Base-by-base conservation (phyloP, 75 land plant genomes). In the Selaginella moellendorffii region DNA sequence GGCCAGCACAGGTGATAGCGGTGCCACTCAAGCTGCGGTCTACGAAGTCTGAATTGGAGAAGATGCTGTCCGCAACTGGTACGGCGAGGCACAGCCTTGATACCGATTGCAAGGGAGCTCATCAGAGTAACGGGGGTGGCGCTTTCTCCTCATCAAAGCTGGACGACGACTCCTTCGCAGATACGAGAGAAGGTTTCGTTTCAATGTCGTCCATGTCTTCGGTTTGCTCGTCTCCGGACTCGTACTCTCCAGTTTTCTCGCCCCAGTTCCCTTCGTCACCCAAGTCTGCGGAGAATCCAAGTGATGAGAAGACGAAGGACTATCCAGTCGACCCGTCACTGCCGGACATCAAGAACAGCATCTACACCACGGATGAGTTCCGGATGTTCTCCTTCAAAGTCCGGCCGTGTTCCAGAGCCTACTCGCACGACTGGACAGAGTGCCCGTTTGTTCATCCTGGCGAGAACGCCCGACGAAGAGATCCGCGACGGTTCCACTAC, bases 321-420 rank as follows among this genome's bases (percentile, higher is more conserved):
- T 81, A 81, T 79, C 71, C 85, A 85, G 0, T 64, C 75, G 27
- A 88, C 84, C 63, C 66, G 74, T 2, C 73, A 88, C 2, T 63
- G 77, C 91, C 88, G 2, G 91, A 87, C 54, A 84, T 87, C 23
- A 84, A 82, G 63, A 80, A 70, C 56, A 80, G 77, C 24, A 69
- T 84, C 20, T 87, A 77, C 46, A 65, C 80, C 46, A 84, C 83
- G 0, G 88, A 87, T 68, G 91, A 87, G 60, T 87, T 87, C 64
- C 56, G 85, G 28, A 87, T 87, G 88, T 87, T 74, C 54, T 64
- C 77, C 1, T 87, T 87, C n/a, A 87, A 87, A 76, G 73, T 87
- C 60, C 80, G 74, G 72, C 85, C 91, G 23, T 87, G 88, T 72
- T 54, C 1, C 31, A 54, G 30, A 54, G 26, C 46, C 21, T 21